Evolutionary conservation across 345 rosid species (phyloP), one percentile per base, ranked within the genome.

Genomic region (Atalantia buxifolia): DNA sequence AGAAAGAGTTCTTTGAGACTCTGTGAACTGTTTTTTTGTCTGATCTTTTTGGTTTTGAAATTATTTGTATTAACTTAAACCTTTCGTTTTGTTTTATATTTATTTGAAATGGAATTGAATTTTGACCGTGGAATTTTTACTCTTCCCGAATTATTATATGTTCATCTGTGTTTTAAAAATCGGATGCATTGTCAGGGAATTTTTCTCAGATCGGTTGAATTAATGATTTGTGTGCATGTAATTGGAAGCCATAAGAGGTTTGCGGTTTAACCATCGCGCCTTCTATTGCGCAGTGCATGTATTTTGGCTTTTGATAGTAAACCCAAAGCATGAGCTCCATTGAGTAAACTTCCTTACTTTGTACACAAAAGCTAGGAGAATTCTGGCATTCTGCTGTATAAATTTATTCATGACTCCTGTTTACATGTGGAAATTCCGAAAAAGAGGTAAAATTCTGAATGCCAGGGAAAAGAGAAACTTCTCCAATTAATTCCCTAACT

Each of bases 41-140:
- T 45, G 64, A 57, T 69, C 50, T 18, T 13, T 77, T 48, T 48
- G 30, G 68, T 40, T 74, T 9, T n/a, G 24, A 76, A 12, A 21
- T 57, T 30, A 10, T 31, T 33, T 21, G 64, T 68, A 57, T 60
- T 64, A 66, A 65, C 38, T 72, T 64, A 64, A 61, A 64, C 31
- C 21, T 57, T 45, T n/a, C 3, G 42, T 60, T 72, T 50, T 25
- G 55, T 27, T 63, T 63, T 7, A 3, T 50, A 60, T 68, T 35
- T 57, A 27, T 72, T 66, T 66, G 77, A 6, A 33, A 67, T 30
- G 66, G 4, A 9, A 35, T 38, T 38, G 36, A 66, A 50, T 38
- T 42, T 67, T 72, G 80, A 45, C 33, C 48, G 31, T 72, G 80
- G 35, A 31, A 66, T 45, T 59, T 64, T 7, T 60, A n/a, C 9